Conservation (phyloP, 192 early-diverging fungal genomes). For the Funneliformis geosporum region DNA sequence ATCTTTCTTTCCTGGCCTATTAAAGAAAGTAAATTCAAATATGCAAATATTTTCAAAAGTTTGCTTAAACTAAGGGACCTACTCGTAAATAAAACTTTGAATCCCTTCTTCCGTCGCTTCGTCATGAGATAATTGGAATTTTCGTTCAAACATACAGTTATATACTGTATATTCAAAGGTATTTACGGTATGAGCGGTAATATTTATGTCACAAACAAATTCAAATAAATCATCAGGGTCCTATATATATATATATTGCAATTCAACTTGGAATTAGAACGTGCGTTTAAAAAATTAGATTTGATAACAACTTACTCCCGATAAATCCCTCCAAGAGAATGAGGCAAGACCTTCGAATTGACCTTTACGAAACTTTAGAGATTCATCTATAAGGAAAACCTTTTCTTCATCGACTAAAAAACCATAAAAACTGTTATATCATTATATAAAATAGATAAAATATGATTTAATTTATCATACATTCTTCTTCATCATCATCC, state of each 20-base stretch:
- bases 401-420: slow-evolving; percentile 53
- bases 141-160: slow-evolving; percentile 67
- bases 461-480: neutral
- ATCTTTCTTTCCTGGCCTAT: neutral
- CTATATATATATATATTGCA: slow-evolving; percentile 34
- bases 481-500: slow-evolving; percentile 52
- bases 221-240: slow-evolving; percentile 46
- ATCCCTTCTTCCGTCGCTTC: slow-evolving; percentile 57
- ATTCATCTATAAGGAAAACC: slow-evolving; percentile 67
- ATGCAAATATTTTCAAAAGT: neutral
- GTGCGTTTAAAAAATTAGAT: slow-evolving; percentile 1
- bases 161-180: slow-evolving; percentile 64
- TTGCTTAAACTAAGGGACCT: slow-evolving; percentile 3
- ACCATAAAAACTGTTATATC: neutral
- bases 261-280: slow-evolving; percentile 6
- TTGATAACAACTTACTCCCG: slow-evolving; percentile 35
- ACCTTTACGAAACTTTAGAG: slow-evolving; percentile 49
- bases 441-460: no score
- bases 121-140: slow-evolving; percentile 45
- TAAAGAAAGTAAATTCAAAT: neutral
- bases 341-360: slow-evolving; percentile 37
- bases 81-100: slow-evolving; percentile 48
- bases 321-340: slow-evolving; percentile 60
- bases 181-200: slow-evolving; percentile 39
- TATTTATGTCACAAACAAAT: slow-evolving; percentile 49